These are phyloP conservation scores for Raphanus raphanistrum DNA, from an alignment of 345 rosid genomes.

Conservation along the genomic window DNA sequence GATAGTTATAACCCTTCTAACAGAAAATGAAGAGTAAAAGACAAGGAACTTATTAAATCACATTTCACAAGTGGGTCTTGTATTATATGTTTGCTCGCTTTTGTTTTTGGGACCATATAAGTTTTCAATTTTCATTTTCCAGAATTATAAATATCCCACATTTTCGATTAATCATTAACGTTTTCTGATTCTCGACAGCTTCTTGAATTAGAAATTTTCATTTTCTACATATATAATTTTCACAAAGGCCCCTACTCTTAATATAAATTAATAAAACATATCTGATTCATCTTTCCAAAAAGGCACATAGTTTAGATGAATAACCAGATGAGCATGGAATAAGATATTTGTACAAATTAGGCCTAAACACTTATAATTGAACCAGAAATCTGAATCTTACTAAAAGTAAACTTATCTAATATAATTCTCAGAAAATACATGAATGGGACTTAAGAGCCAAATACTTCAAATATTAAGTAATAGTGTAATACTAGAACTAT, in stretches of 20 bases:
- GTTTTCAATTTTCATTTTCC: slow-evolving; percentile 2
- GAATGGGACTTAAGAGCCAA: background rate
- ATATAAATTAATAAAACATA: background rate
- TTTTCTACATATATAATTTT: background rate
- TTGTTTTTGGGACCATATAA: slow-evolving; percentile 27
- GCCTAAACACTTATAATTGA: background rate
- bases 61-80: slow-evolving; percentile 13
- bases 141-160: slow-evolving; percentile 3
- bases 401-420: background rate
- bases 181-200: slow-evolving; percentile 29
- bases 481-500: background rate
- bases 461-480: background rate
- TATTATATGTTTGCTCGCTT: slow-evolving; percentile 1
- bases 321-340: background rate
- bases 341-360: background rate
- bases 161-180: slow-evolving; percentile 5
- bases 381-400: background rate
- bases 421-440: background rate
- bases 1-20: background rate
- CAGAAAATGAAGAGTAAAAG: slow-evolving; percentile 24
- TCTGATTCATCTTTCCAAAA: background rate
- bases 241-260: slow-evolving; percentile 10
- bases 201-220: slow-evolving; percentile 19
- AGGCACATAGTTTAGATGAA: background rate
- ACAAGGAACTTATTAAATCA: slow-evolving; percentile 20